A percentile compares a stretch with the other conserved stretches of the same genome.
phyloP scores from a whole-genome alignment of 768 basidiomycete genomes.

The Kwoniella mangroviensis region DNA sequence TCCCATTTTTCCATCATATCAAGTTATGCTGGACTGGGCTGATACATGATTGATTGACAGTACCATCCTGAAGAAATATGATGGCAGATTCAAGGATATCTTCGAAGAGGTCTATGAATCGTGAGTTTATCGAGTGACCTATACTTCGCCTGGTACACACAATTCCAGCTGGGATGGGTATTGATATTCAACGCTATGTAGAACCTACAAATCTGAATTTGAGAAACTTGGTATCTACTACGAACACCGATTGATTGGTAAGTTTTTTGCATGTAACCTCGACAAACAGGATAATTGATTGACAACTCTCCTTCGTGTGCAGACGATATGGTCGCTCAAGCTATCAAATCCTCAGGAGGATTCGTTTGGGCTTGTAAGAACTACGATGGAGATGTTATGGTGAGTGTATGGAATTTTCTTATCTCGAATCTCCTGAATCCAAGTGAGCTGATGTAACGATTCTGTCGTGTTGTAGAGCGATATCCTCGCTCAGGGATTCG shows the following conservation, averaged over 20 bases:
- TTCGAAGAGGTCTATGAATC: slow-evolving; percentile 94
- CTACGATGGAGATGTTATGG: slow-evolving; percentile 74
- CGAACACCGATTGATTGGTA: slow-evolving; percentile 74
- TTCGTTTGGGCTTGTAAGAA: slow-evolving; percentile 78
- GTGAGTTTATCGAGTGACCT: slow-evolving; percentile 41
- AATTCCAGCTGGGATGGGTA: no score
- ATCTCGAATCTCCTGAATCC: not conserved
- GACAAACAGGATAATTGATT: not conserved
- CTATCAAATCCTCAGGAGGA: slow-evolving; percentile 92
- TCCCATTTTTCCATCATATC: no score
- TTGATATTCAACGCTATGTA: slow-evolving; percentile 10
- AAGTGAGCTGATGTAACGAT: not conserved
- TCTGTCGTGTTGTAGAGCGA: slow-evolving; percentile 68
- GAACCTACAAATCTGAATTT: slow-evolving; percentile 58
- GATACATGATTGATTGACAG: slow-evolving; percentile 19
- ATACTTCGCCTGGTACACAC: not conserved
- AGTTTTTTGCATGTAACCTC: slow-evolving; percentile 18
- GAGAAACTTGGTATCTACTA: slow-evolving; percentile 60
- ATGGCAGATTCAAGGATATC: slow-evolving; percentile 98
- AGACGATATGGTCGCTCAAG: slow-evolving; percentile 89
- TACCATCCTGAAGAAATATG: slow-evolving; percentile 71
- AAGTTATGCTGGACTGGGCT: no score
- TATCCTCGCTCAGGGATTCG: slow-evolving; percentile 97
- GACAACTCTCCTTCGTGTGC: slow-evolving; percentile 14
- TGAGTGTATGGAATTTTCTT: slow-evolving; percentile 45